Evolutionary conservation across 1,139 yeast species (phyloP), one percentile per base, ranked within the genome.

Genomic region (Hemisphaericaspora subhashii): DNA sequence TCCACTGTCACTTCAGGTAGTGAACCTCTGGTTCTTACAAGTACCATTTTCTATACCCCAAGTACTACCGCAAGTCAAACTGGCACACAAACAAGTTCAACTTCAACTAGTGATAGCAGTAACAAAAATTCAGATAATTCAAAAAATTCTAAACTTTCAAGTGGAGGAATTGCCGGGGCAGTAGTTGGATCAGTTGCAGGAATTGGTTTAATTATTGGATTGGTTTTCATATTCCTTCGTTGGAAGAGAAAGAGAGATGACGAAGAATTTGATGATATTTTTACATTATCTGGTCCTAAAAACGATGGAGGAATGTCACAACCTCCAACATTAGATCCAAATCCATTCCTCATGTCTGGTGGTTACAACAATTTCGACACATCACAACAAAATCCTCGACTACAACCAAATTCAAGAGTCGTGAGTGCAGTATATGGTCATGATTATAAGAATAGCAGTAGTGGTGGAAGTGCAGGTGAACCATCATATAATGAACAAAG

Each of bases 101-200:
- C 66, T 10, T 50, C 55, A 5, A 4, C 39, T n/a, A 36, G 27
- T 28, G 22, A 13, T 8, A 21, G 17, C 34, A 29, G 22, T 27
- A 31, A 28, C 37, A 37, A 38, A 34, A 39, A 43, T 40, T 39
- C 30, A 3, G 26, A 16, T 3, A 15, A 24, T 9, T 12, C 31
- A 18, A 54, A 49, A 12, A 38, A 48, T 12, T 54, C 52, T 27
- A 53, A 64, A 9, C 45, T 79, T 28, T 69, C 80, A 5, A 72
- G 75, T 5, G 92, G 92, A 16, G 83, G 83, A n/a, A 81, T 82
- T 47, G 89, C 84, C 1, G 90, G 89, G 34, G 77, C 81, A 10
- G 86, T 78, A 1, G 71, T 83, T 36, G 89, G 89, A n/a, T 66
- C 72, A 1, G 64, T 82, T 1, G 68, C 67, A 5, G 88, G 86